Evolutionary conservation across 2,329 filamentous ascomycete species (phyloP).

Genomic region (Aspergillus arachidicola): DNA sequence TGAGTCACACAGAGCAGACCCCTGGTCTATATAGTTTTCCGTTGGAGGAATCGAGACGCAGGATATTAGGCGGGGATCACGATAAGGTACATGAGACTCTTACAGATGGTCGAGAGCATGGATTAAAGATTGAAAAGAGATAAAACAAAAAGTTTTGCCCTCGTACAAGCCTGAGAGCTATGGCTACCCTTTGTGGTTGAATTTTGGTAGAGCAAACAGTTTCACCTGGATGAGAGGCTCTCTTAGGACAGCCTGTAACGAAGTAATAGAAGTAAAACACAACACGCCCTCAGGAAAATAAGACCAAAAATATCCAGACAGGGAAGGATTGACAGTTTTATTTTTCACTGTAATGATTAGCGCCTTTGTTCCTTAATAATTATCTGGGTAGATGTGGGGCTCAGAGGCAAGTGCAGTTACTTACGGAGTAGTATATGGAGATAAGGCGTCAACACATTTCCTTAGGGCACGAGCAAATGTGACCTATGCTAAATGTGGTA

Average conservation of each 20-base stretch:
- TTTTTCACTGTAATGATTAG: constrained; percentile 8
- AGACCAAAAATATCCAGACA: neutral
- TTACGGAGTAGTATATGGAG: neutral
- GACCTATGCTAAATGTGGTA: neutral
- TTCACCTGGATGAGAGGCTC: neutral
- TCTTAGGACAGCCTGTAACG: neutral
- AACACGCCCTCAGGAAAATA: neutral
- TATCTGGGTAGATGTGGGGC: constrained; percentile 18
- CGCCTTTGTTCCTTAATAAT: constrained; percentile 10
- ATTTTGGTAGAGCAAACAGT: neutral
- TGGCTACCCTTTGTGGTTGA: neutral
- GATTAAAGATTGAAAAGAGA: neutral
- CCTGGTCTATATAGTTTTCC: neutral
- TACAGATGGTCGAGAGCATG: neutral
- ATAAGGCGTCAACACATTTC: neutral
- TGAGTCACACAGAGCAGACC: neutral
- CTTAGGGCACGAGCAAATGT: neutral
- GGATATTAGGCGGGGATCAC: neutral
- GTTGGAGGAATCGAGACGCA: no score
- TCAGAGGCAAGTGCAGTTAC: neutral
- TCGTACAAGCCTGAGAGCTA: neutral
- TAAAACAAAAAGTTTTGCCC: neutral
- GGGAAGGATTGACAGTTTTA: constrained; percentile 12
- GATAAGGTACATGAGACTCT: neutral
- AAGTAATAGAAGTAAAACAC: neutral